Percentiles rank a stretch among this genome's conserved stretches.
Conservation (phyloP, 495 filamentous ascomycete species). For the Aspergillus bridgeri region DNA sequence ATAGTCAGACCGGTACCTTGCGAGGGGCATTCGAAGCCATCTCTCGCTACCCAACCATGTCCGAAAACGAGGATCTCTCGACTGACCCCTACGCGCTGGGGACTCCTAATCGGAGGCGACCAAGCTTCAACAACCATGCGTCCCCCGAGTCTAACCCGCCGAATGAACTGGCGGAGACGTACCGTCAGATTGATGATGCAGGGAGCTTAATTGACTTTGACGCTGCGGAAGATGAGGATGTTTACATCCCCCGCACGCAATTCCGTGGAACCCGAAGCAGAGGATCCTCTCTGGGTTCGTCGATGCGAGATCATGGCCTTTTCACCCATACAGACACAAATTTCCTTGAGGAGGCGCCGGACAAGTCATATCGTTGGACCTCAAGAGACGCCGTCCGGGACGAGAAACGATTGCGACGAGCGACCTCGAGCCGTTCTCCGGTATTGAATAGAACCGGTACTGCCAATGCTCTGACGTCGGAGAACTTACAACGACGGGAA, state of each 20-base stretch:
- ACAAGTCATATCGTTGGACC: constrained; percentile 30
- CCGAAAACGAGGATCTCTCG: constrained; percentile 19
- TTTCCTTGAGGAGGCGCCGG: constrained; percentile 29
- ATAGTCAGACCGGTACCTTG: constrained; percentile 36
- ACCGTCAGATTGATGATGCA: constrained; percentile 45
- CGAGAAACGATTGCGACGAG: constrained; percentile 43
- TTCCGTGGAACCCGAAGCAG: constrained; percentile 18
- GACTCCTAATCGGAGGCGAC: constrained; percentile 12
- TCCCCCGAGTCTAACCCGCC: constrained; percentile 40
- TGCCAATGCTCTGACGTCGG: constrained; percentile 37
- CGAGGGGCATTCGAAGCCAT: constrained; percentile 33
- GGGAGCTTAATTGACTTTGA: constrained; percentile 37
- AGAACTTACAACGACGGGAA: constrained; percentile 47
- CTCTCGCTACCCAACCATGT: constrained; percentile 24
- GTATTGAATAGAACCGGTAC: constrained; percentile 45
- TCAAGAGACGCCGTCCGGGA: constrained; percentile 41
- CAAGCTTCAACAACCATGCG: constrained; percentile 6
- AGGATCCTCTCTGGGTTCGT: constrained; percentile 27
- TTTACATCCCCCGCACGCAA: constrained; percentile 13
- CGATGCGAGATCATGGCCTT: constrained; percentile 17
- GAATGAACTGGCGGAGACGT: constrained; percentile 40
- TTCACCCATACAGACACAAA: constrained; percentile 23
- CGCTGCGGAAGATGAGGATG: constrained; percentile 22
- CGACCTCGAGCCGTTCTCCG: constrained; percentile 40
- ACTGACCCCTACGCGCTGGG: constrained; percentile 11